Evolutionary conservation across 805 yeast species (phyloP), one percentile per base, ranked within the genome.

Genomic region (Ogataea neopini): DNA sequence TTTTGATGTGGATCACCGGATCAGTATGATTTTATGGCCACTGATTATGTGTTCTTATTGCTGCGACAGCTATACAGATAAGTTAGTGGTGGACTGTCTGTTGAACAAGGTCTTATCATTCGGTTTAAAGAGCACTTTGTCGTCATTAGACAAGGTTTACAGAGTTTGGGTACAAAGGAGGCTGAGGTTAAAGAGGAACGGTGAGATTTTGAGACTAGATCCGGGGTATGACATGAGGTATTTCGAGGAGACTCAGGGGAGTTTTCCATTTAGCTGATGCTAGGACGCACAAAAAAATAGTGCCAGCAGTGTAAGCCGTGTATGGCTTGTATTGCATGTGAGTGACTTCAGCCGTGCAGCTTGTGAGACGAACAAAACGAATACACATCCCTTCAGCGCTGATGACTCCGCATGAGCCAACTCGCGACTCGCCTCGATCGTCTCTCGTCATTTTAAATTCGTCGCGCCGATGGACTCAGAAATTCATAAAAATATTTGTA

Each of bases 1-100:
- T 18, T 53, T 43, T 20, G 58, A 61, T n/a, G 51, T 63, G 4
- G 69, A 64, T 40, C 68, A 63, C 43, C 54, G 69, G 17, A 48
- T 64, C 18, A 57, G 60, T 44, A 64, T 63, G 69, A 52, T 63
- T 17, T 67, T 63, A 41, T 62, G 66, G 66, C 56, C 60, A 25
- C 32, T 61, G 11, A 38, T 61, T 13, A 56, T 61, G 22, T 47
- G 62, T 38, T 66, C 64, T 0, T 60, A 53, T 28, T 59, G 64
- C 44, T 58, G 62, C 39, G 25, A 54, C 1, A 52, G 52, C 14
- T 49, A 64, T 0, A 52, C 57, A 1, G 63, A 64, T 37, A 63
- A 62, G 33, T 35, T 64, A 6, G 41, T 63, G 7, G 39, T 61
- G 1, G 69, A 64, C 26, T 54, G 59, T 43, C 52, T 63, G 39